Evolutionary conservation across 352 stramenopile genomes (phyloP).

Genomic region (Pythium rishiriense): DNA sequence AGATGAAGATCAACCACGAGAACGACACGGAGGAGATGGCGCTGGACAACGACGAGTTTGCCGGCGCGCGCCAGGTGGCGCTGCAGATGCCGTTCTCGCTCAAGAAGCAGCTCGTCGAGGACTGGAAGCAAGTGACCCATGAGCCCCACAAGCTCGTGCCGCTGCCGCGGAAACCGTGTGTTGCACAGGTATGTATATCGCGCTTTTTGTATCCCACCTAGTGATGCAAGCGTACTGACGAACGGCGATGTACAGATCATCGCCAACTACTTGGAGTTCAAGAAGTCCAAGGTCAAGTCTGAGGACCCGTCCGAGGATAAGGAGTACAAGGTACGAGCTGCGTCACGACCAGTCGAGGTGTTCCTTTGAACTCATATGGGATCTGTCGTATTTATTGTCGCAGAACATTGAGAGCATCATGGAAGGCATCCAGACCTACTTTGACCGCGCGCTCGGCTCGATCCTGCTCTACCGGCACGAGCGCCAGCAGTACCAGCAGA

Average conservation of each 20-base stretch:
- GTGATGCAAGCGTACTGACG: neutral
- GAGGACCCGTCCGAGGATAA: slow-evolving; percentile 62
- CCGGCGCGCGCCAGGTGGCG: slow-evolving; percentile 45
- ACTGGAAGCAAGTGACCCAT: slow-evolving; percentile 89
- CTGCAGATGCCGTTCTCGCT: slow-evolving; percentile 90
- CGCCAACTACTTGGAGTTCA: slow-evolving; percentile 76
- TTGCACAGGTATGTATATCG: slow-evolving; percentile 36
- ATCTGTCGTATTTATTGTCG: neutral
- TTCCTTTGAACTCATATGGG: neutral
- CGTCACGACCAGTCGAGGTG: neutral
- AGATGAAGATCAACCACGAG: slow-evolving; percentile 61
- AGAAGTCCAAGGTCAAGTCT: slow-evolving; percentile 59
- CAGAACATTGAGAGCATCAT: slow-evolving; percentile 81
- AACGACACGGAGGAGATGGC: slow-evolving; percentile 70
- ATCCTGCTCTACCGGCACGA: slow-evolving; percentile 92
- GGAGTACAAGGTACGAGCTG: slow-evolving; percentile 56
- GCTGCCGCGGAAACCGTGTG: slow-evolving; percentile 77
- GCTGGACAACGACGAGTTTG: slow-evolving; percentile 24
- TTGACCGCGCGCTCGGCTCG: slow-evolving; percentile 86
- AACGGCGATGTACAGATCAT: slow-evolving; percentile 56
- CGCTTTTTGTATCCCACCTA: neutral
- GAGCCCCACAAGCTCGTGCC: slow-evolving; percentile 77
- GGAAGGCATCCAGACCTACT: slow-evolving; percentile 87
- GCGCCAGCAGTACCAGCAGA: slow-evolving; percentile 85
- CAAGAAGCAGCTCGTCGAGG: slow-evolving; percentile 91